These are phyloP conservation scores for Suillus paluster DNA, from an alignment of 768 basidiomycete genomes.

Conservation along the genomic window DNA sequence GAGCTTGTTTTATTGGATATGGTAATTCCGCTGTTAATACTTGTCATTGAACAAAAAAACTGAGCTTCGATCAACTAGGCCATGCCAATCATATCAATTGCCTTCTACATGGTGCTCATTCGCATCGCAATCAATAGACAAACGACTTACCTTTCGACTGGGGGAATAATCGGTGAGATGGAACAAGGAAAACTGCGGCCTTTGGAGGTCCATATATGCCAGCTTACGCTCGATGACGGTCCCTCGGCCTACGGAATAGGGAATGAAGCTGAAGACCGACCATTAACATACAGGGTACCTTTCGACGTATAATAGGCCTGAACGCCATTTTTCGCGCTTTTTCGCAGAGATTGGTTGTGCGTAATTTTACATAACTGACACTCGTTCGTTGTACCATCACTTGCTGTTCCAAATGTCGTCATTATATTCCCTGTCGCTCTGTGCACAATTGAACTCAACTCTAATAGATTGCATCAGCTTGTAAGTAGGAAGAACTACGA, in stretches of 20 bases:
- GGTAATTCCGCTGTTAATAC: slow-evolving; percentile 1
- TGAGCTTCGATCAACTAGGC: background rate
- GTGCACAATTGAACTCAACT: no score
- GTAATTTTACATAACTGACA: background rate
- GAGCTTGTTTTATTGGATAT: slow-evolving; percentile 9
- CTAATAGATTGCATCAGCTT: no score
- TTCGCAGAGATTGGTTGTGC: background rate
- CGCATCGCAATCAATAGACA: background rate
- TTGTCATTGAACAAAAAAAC: background rate
- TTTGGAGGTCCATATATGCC: background rate
- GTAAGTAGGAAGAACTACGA: no score
- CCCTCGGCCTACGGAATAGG: background rate
- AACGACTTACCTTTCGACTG: background rate
- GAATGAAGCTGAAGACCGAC: background rate
- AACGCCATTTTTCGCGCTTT: background rate
- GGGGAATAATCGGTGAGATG: background rate
- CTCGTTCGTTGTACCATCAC: background rate
- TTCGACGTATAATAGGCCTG: background rate
- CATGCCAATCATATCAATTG: slow-evolving; percentile 8
- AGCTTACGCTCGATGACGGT: background rate
- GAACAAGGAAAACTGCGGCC: background rate
- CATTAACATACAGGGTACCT: background rate
- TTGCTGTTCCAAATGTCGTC: background rate
- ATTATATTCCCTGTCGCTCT: background rate
- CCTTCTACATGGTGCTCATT: slow-evolving; percentile 14